Base-by-base conservation (phyloP, 768 basidiomycete genomes). In the Suillus decipiens region DNA sequence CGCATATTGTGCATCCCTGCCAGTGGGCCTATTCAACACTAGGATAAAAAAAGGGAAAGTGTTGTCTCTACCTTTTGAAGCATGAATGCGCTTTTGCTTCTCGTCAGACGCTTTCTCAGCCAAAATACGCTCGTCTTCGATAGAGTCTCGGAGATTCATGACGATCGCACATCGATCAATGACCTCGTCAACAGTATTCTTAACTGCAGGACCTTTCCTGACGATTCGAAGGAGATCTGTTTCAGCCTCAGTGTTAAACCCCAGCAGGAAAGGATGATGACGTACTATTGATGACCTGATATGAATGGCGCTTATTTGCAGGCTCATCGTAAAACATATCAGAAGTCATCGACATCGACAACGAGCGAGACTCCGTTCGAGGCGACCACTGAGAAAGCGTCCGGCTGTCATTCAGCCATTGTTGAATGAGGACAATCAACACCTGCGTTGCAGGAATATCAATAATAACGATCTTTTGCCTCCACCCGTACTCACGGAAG, bases 221-320 rank as follows among this genome's bases (percentile, higher is more conserved):
- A 96, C 84, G 17, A 98, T 93, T 42, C 95, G 86, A 34, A 96
- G 80, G 9, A 94, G 80, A 76, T 90, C 93, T 93, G 64, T 47
- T 24, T 14, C 47, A 48, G 59, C 12, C 34, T 65, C 58, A 69
- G 60, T 53, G 61, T n/a, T 33, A 14, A 14, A 36, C 12, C 15
- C 9, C 28, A 56, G 48, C 42, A 22, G 19, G n/a, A 28, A 53
- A 57, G 39, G 10, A 3, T 61, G 3, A 41, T 22, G 36, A 72
- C 87, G 62, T 73, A 93, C 95, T 96, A 71, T 97, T 95, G 74
- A 98, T 93, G 42, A 93, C 82, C 70, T 91, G 87, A 73, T 93
- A 96, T 0, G 92, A 93, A 62, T 86, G 86, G 15, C 87, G 81
- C 61, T 72, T 69, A 31, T 73, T 71, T 50, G 72, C 66, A 8